Evolutionary conservation across 208 protist species (phyloP).

Genomic region (Trypanosomatidae sp.): DNA sequence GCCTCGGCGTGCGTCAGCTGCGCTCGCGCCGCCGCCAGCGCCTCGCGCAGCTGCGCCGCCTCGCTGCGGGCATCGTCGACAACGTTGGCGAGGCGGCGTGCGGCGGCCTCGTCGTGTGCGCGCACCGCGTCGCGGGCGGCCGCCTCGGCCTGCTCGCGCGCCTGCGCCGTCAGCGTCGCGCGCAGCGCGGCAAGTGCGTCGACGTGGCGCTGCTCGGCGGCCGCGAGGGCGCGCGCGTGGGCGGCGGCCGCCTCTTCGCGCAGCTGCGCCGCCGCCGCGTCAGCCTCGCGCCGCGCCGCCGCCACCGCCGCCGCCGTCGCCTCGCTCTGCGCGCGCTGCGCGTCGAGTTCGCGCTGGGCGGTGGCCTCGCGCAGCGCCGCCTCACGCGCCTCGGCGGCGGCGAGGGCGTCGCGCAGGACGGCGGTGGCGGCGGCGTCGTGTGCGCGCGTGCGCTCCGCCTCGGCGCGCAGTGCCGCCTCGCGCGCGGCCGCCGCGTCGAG

Average conservation of each 20-base stretch:
- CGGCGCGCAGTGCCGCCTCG: slow-evolving; percentile 2
- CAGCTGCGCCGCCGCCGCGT: slow-evolving; percentile 6
- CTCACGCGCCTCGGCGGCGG: no score
- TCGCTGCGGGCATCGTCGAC: slow-evolving; percentile 4
- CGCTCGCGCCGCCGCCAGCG: slow-evolving; percentile 5
- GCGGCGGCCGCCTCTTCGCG: slow-evolving; percentile 4
- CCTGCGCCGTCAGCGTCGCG: slow-evolving; percentile 4
- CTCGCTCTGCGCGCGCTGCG: slow-evolving; percentile 1
- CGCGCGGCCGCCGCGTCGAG: no score
- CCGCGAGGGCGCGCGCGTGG: slow-evolving; percentile 1
- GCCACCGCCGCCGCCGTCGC: slow-evolving; percentile 9
- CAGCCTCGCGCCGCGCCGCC: slow-evolving; percentile 6
- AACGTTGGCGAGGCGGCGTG: not conserved
- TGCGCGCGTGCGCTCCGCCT: slow-evolving; percentile 4
- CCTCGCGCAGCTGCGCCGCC: slow-evolving; percentile 5
- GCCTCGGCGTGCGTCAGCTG: slow-evolving; percentile 2
- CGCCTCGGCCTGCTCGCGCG: no score
- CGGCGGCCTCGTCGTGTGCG: slow-evolving; percentile 7
- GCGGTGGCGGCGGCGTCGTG: slow-evolving; percentile 10
- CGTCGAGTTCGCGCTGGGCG: slow-evolving; percentile 1
- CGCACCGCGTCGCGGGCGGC: no score
- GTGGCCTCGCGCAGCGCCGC: slow-evolving; percentile 3
- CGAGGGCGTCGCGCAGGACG: no score
- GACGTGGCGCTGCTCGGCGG: slow-evolving; percentile 2
- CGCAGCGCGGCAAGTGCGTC: slow-evolving; percentile 6